Percentiles rank a stretch among this genome's conserved stretches.
Evolutionary conservation across 768 basidiomycete species (phyloP).

Genomic region (Termitomyces bulborhizus): DNA sequence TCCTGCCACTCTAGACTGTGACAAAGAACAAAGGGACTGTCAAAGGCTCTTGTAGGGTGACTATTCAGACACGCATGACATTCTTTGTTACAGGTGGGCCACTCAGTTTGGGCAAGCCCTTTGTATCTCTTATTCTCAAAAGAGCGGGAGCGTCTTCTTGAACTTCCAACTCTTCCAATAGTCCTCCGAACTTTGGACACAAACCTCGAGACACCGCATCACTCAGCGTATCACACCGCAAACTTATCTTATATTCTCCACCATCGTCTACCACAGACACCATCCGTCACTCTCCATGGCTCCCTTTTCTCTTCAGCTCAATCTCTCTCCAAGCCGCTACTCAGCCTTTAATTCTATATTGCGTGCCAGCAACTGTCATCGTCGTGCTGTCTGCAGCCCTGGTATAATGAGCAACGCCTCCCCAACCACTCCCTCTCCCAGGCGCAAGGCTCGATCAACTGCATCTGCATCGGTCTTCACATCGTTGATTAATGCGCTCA

Average conservation of each 20-base stretch:
- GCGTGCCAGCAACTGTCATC: not conserved
- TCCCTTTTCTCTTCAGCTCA: not conserved
- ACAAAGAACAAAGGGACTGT: not conserved
- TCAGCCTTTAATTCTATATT: not conserved
- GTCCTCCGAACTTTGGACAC: not conserved
- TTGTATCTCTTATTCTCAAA: not conserved
- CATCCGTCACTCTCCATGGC: not conserved
- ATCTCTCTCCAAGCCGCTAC: not conserved
- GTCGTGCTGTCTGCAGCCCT: not conserved
- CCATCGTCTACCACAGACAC: not conserved
- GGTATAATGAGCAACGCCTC: not conserved
- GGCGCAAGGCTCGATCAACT: conserved; percentile 8
- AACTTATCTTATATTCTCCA: not conserved
- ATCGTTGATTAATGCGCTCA: conserved; percentile 1
- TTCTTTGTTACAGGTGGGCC: not conserved
- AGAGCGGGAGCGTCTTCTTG: not conserved
- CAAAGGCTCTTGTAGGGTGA: not conserved
- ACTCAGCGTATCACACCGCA: not conserved
- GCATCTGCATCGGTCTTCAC: conserved; percentile 3
- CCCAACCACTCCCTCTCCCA: conserved; percentile 3
- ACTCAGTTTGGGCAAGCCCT: not conserved
- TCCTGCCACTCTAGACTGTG: not conserved
- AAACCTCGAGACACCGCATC: not conserved
- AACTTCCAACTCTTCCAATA: not conserved
- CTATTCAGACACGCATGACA: not conserved